A percentile compares a stretch with the other conserved stretches of the same genome.
These are phyloP conservation scores for Colletotrichum destructivum DNA, from an alignment of 2,329 filamentous ascomycete genomes.

Conservation along the genomic window DNA sequence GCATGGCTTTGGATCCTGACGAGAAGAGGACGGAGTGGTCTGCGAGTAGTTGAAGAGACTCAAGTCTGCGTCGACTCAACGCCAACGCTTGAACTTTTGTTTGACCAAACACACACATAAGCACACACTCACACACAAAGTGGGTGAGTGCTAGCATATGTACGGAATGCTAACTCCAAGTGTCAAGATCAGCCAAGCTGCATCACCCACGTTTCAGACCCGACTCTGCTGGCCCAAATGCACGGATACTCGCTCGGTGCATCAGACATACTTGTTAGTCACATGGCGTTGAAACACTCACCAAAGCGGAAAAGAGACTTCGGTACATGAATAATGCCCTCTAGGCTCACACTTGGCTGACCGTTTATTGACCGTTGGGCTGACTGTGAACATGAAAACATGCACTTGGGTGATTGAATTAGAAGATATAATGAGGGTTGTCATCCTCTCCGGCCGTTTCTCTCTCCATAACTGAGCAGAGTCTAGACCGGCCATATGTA, in stretches of 20 bases:
- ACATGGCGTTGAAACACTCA: constrained; percentile 11
- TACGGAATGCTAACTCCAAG: too few relatives aligned
- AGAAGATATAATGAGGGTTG: background rate
- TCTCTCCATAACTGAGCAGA: too few relatives aligned
- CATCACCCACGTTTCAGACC: constrained; percentile 36
- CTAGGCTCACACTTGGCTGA: too few relatives aligned
- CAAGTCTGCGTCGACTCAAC: background rate
- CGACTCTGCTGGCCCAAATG: background rate
- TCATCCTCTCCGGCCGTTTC: background rate
- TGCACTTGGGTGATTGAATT: constrained; percentile 4
- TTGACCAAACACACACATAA: background rate
- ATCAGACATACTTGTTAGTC: too few relatives aligned
- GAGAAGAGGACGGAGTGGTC: too few relatives aligned
- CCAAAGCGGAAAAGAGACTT: background rate
- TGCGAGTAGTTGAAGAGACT: background rate
- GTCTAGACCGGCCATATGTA: constrained; percentile 13
- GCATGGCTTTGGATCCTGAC: constrained; percentile 17
- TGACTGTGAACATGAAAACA: too few relatives aligned
- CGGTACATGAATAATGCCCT: too few relatives aligned
- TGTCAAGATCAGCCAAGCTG: constrained; percentile 20
- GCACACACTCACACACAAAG: too few relatives aligned
- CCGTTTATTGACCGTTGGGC: too few relatives aligned
- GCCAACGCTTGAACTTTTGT: background rate
- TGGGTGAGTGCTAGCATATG: too few relatives aligned
- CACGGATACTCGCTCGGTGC: constrained; percentile 10